Base-by-base conservation (phyloP, 2,329 filamentous ascomycete genomes). In the Byssothecium circinans region DNA sequence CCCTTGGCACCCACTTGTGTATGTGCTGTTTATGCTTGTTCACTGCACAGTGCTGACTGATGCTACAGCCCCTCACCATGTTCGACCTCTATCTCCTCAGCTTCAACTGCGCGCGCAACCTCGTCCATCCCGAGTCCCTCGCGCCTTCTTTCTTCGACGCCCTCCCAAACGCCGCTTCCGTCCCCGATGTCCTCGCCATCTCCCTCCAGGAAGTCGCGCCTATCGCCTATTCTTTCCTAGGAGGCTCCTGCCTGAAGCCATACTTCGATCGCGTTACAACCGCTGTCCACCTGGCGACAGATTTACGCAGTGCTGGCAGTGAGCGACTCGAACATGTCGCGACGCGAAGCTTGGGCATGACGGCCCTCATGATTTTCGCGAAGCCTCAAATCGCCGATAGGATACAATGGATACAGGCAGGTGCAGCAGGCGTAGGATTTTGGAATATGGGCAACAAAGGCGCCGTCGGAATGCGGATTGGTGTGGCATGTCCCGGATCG, bases 371-470 rank as follows among this genome's bases (percentile, higher is more conserved):
- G 78, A 79, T 96, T 15, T 96, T 96, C 67, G 87, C 86, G 17
- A 83, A 83, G 47, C 78, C 86, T 2, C 74, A 78, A 35, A 61
- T 81, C 34, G 77, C 81, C 0, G 71, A 78, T 8, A 77, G 80
- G 19, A 75, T 96, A 42, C 74, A 75, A 43, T 77, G 81, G 61
- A 75, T 94, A n/a, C 81, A 89, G 55, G 85, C 83, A n/a, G 89
- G 87, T 2, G 88, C 88, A 43, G 86, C 91, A 2, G 91, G 94
- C 0, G 87, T 96, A 40, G 94, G 94, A 0, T 71, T 91, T 1
- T 86, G 85, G 48, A 87, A 92, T 41, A 94, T 96, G 87, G 94
- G 91, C 14, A 96, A 96, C 71, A 99, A 99, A 73, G 94, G 92
- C 23, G 92, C 91, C 3, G 87, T 95, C 0, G 94, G 87, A 0